Base-by-base conservation (phyloP, 768 basidiomycete genomes). In the Vararia minispora region DNA sequence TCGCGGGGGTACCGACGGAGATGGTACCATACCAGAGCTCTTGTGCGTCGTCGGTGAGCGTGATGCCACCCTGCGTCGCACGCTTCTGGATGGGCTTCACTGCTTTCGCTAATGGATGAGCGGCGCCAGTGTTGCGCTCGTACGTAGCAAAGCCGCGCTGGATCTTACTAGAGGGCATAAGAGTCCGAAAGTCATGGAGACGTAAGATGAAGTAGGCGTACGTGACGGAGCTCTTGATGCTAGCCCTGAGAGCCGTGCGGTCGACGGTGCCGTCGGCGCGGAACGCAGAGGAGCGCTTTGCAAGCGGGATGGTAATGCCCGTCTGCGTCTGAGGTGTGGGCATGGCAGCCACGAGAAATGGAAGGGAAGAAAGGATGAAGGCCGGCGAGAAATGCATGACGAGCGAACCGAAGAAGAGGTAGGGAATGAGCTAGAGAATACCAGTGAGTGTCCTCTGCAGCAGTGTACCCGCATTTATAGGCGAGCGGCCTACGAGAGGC, bases 1-100 rank as follows among this genome's bases (percentile, higher is more conserved):
- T 27, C 4, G 48, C 9, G 3, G 48, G 48, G 28, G 41, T 46
- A 22, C 49, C 49, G 16, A 50, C 39, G n/a, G 34, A 24, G 30
- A 50, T 46, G 2, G 17, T 12, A 6, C 48, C 48, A 23, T 33
- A 43, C 48, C 47, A 50, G 10, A 49, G 14, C 12, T 11, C 3
- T 16, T n/a, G 30, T 6, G 11, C 8, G 25, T 40, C 7, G 28
- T 43, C 39, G 3, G 31, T 45, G 14, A 49, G 41, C 17, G 28
- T 16, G 16, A 24, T 35, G 10, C 44, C 27, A 4, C 6, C 29
- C 13, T 16, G n/a, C n/a, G n/a, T 34, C 32, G n/a, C 32, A 18
- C 35, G 45, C 32, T 37, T 37, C n/a, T 8, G 10, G 6, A 33
- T n/a, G 11, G n/a, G n/a, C 17, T 14, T 37, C 10, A 33, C 10